phyloP scores from a whole-genome alignment of 108 stramenopile genomes.

The Chaetoceros muelleri region DNA sequence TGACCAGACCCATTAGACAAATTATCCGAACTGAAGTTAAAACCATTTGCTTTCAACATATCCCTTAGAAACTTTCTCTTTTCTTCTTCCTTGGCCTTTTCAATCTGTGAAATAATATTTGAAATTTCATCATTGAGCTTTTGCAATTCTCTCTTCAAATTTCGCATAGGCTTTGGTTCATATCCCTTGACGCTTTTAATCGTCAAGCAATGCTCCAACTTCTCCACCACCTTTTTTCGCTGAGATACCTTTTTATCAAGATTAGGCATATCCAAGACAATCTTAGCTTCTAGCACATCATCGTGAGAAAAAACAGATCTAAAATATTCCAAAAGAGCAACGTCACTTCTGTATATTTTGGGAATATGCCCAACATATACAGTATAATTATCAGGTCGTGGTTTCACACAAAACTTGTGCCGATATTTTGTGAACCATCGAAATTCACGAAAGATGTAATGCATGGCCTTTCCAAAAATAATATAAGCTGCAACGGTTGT shows the following conservation, averaged over 20 bases:
- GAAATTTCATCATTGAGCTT: conserved; percentile 15
- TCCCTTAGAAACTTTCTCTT: conserved; percentile 1
- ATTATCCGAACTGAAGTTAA: no score
- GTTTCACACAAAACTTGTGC: conserved; percentile 27
- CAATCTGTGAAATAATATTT: conserved; percentile 5
- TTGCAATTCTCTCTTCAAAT: conserved; percentile 2
- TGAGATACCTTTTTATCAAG: conserved; percentile 29
- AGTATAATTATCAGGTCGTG: conserved; percentile 15
- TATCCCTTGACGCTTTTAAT: conserved; percentile 26
- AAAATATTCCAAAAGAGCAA: conserved; percentile 30
- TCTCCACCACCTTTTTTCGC: conserved; percentile 28
- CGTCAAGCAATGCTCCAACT: conserved; percentile 50
- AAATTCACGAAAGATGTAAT: conserved; percentile 40
- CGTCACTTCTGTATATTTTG: conserved; percentile 18
- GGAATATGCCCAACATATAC: conserved; percentile 35
- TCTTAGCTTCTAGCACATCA: conserved; percentile 26
- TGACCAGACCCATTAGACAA: no score
- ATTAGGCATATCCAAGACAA: conserved; percentile 35
- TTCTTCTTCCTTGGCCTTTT: conserved; percentile 1
- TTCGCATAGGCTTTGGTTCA: conserved; percentile 15
- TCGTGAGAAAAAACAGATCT: conserved; percentile 22
- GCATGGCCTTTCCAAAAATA: conserved; percentile 58
- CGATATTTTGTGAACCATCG: conserved; percentile 46
- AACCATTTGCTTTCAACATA: not conserved
- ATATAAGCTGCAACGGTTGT: conserved; percentile 50